Conservation (phyloP, 2,329 filamentous ascomycete species). For the Hypoxylon sp. region DNA sequence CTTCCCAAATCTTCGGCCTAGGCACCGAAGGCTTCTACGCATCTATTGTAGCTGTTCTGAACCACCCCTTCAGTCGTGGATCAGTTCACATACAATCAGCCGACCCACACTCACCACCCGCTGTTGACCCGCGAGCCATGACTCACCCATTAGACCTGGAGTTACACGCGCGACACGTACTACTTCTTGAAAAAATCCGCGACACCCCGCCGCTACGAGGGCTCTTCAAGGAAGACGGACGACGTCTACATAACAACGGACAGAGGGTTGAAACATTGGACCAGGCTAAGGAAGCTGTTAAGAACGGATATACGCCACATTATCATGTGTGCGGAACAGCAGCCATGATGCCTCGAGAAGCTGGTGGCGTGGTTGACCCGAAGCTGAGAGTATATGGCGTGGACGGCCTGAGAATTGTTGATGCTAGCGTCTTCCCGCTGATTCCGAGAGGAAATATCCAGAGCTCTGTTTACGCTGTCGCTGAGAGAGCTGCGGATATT, state of each 20-base stretch:
- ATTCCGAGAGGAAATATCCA: conserved; percentile 54
- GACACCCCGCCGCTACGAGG: conserved; percentile 22
- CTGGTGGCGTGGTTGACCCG: conserved; percentile 56
- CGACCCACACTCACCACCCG: conserved; percentile 9
- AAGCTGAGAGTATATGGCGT: conserved; percentile 55
- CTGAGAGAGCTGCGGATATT: conserved; percentile 54
- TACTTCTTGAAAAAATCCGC: conserved; percentile 30
- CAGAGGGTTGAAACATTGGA: conserved; percentile 42
- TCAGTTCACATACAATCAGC: conserved; percentile 29
- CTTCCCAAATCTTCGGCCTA: conserved; percentile 15
- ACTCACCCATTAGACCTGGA: conserved; percentile 32
- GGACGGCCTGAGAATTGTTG: conserved; percentile 54
- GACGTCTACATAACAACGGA: conserved; percentile 34
- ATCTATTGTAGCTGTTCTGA: conserved; percentile 24
- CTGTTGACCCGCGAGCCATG: conserved; percentile 25
- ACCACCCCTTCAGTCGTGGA: conserved; percentile 33
- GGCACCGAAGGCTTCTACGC: conserved; percentile 25
- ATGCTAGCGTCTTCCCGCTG: conserved; percentile 56
- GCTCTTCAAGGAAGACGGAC: conserved; percentile 34
- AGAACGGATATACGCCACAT: conserved; percentile 31
- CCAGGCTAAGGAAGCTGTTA: conserved; percentile 40
- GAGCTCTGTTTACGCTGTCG: conserved; percentile 50
- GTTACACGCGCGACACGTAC: conserved; percentile 26
- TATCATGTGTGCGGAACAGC: conserved; percentile 50
- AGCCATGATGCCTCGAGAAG: conserved; percentile 53